Percentiles rank a stretch among this genome's conserved stretches.
Evolutionary conservation across 768 basidiomycete genomes (phyloP).

Genomic region (Lactarius tabidus): DNA sequence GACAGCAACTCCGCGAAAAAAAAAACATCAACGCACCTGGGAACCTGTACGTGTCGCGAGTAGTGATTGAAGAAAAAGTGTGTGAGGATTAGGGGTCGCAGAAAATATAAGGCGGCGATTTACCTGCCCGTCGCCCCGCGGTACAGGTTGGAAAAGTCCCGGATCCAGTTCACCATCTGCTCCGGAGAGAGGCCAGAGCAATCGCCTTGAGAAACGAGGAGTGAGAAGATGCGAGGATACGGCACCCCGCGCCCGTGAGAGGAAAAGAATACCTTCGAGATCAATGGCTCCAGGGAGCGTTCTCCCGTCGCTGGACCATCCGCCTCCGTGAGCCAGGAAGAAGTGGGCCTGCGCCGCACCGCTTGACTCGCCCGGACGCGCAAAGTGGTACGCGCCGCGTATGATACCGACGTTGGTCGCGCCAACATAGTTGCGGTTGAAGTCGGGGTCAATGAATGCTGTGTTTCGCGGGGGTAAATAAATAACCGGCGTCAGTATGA

Average conservation of each 20-base stretch:
- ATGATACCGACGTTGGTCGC: constrained; percentile 55
- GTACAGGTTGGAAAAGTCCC: constrained; percentile 52
- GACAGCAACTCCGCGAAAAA: too few relatives aligned
- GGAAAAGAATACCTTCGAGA: neutral
- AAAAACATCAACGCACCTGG: constrained; percentile 36
- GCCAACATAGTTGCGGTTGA: constrained; percentile 50
- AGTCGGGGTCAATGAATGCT: constrained; percentile 42
- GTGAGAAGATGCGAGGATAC: neutral
- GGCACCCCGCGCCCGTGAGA: too few relatives aligned
- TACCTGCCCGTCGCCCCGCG: too few relatives aligned
- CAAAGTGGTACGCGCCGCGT: constrained; percentile 60
- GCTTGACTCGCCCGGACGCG: constrained; percentile 47
- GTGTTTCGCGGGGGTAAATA: too few relatives aligned
- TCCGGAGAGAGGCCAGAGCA: constrained; percentile 54
- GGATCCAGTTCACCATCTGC: constrained; percentile 60
- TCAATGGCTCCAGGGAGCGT: constrained; percentile 7
- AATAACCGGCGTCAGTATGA: too few relatives aligned
- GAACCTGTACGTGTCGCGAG: constrained; percentile 23
- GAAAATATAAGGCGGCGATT: too few relatives aligned
- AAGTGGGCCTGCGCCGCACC: constrained; percentile 58
- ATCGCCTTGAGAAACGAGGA: constrained; percentile 37
- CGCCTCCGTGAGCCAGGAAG: constrained; percentile 45
- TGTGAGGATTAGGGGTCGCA: too few relatives aligned
- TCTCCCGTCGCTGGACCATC: constrained; percentile 7
- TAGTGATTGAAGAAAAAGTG: too few relatives aligned